phyloP scores from a whole-genome alignment of 345 rosid genomes.

The Populus simonii region DNA sequence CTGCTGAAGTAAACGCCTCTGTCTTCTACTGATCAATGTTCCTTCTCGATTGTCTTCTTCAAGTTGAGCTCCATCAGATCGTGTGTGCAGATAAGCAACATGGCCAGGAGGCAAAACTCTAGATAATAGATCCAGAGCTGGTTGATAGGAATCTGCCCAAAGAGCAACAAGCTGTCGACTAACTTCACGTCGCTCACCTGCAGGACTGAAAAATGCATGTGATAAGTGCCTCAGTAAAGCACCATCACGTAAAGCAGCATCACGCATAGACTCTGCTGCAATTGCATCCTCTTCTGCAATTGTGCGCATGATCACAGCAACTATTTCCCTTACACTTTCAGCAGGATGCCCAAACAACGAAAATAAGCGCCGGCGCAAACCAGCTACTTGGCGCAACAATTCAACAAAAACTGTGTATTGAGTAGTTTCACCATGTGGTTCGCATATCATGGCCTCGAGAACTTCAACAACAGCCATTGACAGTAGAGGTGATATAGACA shows the following conservation, averaged over 20 bases:
- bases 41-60: constrained; percentile 72
- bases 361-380: constrained; percentile 89
- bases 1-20: constrained; percentile 81
- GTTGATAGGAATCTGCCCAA: constrained; percentile 99
- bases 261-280: constrained; percentile 99
- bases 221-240: constrained; percentile 94
- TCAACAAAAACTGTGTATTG: constrained; percentile 94
- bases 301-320: constrained; percentile 96
- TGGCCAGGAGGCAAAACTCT: constrained; percentile 98
- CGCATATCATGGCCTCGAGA: constrained; percentile 97
- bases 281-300: constrained; percentile 99
- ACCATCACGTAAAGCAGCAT: constrained; percentile 98
- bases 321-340: constrained; percentile 93
- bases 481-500: constrained; percentile 89
- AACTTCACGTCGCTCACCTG: constrained; percentile 92
- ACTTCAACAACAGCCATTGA: constrained; percentile 98
- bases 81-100: constrained; percentile 97
- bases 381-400: constrained; percentile 93
- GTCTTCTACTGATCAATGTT: constrained; percentile 72
- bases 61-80: constrained; percentile 53
- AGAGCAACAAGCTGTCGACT: constrained; percentile 99
- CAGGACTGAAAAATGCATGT: constrained; percentile 81
- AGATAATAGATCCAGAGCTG: constrained; percentile 79
- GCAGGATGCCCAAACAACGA: constrained; percentile 99
- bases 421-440: constrained; percentile 98